Evolutionary conservation across 164 flowering plant genomes (phyloP), one percentile per base, ranked within the genome.

Genomic region (Akebia trifoliata): DNA sequence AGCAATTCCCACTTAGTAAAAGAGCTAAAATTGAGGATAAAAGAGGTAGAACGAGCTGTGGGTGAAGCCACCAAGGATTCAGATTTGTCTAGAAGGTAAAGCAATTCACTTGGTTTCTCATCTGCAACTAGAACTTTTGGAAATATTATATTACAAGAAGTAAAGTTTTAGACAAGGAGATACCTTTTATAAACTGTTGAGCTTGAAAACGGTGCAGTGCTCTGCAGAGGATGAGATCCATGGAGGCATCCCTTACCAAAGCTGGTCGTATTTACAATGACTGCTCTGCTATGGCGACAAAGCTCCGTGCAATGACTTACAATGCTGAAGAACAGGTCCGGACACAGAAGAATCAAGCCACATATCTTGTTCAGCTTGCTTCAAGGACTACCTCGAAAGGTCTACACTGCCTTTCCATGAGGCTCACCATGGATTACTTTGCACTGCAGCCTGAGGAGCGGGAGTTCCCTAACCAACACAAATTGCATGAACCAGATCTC

Each of bases 341-440:
- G 29, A 53, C 78, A 24, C 86, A 90, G 59, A 82, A 67, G 70
- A 76, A 72, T 40, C 83, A 83, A 69, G 81, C 74, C 18, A n/a
- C 62, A 18, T 76, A 72, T 82, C 87, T 90, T 26, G 56, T 70
- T 59, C 78, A 78, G 60, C 87, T 94, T 69, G 91, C 96, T 49
- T 81, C 79, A 59, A 79, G 91, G 64, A 90, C 97, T 22, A 81
- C 93, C 4, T 78, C 99, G 4, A 94, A 83, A 72, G 99, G 91
- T 39, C 81, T 86, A 62, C 97, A 94, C 61, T 94, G 99, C 71
- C 90, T 90, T 34, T 71, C 91, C 35, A 85, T 90, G 99, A 72
- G 76, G 69, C 79, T 94, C 61, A 94, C 95, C 39, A 54, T 87
- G 28, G 93, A 86, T 64, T 94, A 83, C 66, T 90, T 86, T 70